Evolutionary conservation across 306 rosid genomes (phyloP).

Genomic region (Quercus parvula): DNA sequence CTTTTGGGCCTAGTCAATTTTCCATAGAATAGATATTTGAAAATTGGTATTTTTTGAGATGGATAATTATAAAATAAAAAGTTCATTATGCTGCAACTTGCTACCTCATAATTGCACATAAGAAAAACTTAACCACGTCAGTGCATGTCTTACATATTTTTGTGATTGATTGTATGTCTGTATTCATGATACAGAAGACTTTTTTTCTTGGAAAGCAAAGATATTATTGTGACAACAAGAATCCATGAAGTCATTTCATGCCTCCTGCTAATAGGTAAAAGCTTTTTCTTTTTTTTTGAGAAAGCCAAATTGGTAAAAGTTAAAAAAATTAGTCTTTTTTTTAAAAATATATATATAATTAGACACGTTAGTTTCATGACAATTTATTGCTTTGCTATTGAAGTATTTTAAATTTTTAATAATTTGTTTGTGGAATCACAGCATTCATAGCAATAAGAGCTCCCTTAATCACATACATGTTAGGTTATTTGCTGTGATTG

Average conservation of each 20-base stretch:
- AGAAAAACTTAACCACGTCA: not conserved
- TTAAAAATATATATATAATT: not conserved
- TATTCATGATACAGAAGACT: not conserved
- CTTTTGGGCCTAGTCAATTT: too few relatives aligned
- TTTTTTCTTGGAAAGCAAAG: not conserved
- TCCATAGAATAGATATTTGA: too few relatives aligned
- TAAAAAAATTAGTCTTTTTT: not conserved
- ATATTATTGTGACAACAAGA: slow-evolving; percentile 17
- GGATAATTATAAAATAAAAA: too few relatives aligned
- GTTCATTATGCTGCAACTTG: too few relatives aligned
- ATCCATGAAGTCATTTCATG: slow-evolving; percentile 24
- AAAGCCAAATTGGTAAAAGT: not conserved
- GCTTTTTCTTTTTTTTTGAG: not conserved
- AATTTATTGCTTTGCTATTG: not conserved
- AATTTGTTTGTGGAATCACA: not conserved
- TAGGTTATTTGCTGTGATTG: too few relatives aligned
- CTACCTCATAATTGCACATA: not conserved
- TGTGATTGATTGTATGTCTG: not conserved
- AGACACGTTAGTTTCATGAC: not conserved
- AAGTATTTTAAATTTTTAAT: not conserved
- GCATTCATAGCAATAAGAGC: not conserved
- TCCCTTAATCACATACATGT: too few relatives aligned
- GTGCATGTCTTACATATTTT: not conserved
- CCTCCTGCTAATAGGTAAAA: not conserved
- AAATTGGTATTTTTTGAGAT: too few relatives aligned